phyloP scores from a whole-genome alignment of 805 yeast species.

The Candida ulmi region DNA sequence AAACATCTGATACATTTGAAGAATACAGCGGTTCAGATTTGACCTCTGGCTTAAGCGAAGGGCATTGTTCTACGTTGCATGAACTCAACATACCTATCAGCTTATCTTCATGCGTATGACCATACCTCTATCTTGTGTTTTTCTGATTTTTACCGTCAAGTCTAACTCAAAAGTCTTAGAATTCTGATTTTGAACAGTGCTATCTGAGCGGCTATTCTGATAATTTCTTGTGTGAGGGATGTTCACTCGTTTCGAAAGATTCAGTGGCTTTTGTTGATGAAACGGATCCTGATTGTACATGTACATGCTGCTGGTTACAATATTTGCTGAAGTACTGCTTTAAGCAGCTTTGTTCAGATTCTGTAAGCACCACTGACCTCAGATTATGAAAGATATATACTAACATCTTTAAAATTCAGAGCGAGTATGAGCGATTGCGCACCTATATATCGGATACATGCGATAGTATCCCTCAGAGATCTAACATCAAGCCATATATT shows the following conservation, averaged over 20 bases:
- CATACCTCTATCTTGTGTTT: constrained; percentile 2
- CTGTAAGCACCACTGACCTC: background rate
- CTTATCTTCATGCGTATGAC: constrained; percentile 12
- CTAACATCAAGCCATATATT: constrained; percentile 10
- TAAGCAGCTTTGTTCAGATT: constrained; percentile 16
- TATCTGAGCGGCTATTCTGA: constrained; percentile 19
- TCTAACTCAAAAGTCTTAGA: constrained; percentile 5
- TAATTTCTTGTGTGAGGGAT: constrained; percentile 21
- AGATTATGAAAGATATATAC: too few species aligned
- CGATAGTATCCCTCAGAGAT: constrained; percentile 10
- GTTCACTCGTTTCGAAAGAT: constrained; percentile 13
- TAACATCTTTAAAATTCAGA: too few species aligned
- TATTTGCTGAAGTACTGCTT: constrained; percentile 20
- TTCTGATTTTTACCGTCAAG: background rate
- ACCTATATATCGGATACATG: constrained; percentile 10
- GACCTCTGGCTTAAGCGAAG: background rate
- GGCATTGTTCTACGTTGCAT: constrained; percentile 2
- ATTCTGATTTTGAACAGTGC: constrained; percentile 13
- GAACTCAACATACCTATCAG: constrained; percentile 6
- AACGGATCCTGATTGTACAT: constrained; percentile 17
- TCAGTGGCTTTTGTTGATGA: background rate
- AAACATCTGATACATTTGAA: too few species aligned
- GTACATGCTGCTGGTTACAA: constrained; percentile 21
- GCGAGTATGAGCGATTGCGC: constrained; percentile 10
- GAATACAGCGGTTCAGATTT: background rate